These are phyloP conservation scores for Fusarium sp. DNA, from an alignment of 2,329 filamentous ascomycete genomes.

Conservation along the genomic window DNA sequence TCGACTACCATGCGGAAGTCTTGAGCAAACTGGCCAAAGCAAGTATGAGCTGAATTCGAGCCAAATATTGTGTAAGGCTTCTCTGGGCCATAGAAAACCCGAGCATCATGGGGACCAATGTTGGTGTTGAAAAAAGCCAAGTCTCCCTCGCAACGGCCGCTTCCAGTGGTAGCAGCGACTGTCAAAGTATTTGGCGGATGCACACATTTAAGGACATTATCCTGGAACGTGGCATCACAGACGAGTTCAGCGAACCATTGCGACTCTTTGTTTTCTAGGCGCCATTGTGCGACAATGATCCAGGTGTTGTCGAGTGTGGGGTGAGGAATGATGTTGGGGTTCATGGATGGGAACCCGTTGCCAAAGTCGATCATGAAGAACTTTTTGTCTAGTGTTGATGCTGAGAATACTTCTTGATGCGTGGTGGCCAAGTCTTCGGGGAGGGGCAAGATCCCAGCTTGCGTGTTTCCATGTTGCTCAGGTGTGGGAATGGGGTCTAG, in stretches of 20 bases:
- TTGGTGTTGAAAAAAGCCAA: conserved; percentile 53
- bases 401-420: conserved; percentile 56
- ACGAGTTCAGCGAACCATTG: conserved; percentile 55
- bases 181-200: conserved; percentile 53
- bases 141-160: conserved; percentile 56
- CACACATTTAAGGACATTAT: conserved; percentile 54
- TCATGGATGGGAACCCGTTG: conserved; percentile 51
- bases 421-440: conserved; percentile 5
- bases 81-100: conserved; percentile 63
- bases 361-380: conserved; percentile 61
- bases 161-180: conserved; percentile 55
- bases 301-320: conserved; percentile 56
- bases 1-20: conserved; percentile 60
- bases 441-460: not conserved
- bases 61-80: conserved; percentile 62
- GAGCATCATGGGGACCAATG: conserved; percentile 64
- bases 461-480: not conserved
- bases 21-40: conserved; percentile 65
- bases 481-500: not conserved
- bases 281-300: conserved; percentile 60
- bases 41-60: conserved; percentile 61
- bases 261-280: conserved; percentile 38
- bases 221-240: conserved; percentile 59
- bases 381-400: conserved; percentile 53
- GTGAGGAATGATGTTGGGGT: conserved; percentile 66